Evolutionary conservation across 306 rosid genomes (phyloP).

Genomic region (Trifolium fragiferum): DNA sequence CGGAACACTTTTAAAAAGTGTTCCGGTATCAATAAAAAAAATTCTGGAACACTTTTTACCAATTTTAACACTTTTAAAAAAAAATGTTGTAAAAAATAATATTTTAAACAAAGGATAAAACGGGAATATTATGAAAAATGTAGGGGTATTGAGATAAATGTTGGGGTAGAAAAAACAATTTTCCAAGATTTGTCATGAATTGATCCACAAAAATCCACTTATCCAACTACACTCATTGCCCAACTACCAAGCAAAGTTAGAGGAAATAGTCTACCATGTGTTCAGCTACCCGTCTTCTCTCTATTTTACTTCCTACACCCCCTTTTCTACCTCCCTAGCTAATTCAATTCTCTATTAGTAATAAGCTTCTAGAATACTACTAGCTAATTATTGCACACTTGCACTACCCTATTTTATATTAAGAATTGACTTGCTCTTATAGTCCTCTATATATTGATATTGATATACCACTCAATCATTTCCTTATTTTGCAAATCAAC

Average conservation of each 20-base stretch:
- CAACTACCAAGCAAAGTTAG: constrained; percentile 66
- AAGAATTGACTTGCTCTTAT: constrained; percentile 11
- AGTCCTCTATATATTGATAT: constrained; percentile 54
- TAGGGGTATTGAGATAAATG: no score
- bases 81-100: no score
- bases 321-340: not conserved
- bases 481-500: constrained; percentile 32
- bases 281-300: constrained; percentile 74
- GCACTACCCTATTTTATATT: not conserved
- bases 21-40: no score
- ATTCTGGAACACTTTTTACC: no score
- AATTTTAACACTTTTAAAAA: no score
- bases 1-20: no score
- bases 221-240: constrained; percentile 48
- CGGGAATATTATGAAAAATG: no score
- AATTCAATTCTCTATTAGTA: constrained; percentile 29
- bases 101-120: no score
- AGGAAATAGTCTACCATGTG: constrained; percentile 16
- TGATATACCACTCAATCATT: constrained; percentile 49
- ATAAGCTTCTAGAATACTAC: constrained; percentile 8
- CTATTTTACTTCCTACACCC: constrained; percentile 36
- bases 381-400: not conserved
- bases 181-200: not conserved
- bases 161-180: no score
- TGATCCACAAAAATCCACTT: not conserved